These are phyloP conservation scores for Hygrophorus russula DNA, from an alignment of 768 basidiomycete species.

Conservation along the genomic window DNA sequence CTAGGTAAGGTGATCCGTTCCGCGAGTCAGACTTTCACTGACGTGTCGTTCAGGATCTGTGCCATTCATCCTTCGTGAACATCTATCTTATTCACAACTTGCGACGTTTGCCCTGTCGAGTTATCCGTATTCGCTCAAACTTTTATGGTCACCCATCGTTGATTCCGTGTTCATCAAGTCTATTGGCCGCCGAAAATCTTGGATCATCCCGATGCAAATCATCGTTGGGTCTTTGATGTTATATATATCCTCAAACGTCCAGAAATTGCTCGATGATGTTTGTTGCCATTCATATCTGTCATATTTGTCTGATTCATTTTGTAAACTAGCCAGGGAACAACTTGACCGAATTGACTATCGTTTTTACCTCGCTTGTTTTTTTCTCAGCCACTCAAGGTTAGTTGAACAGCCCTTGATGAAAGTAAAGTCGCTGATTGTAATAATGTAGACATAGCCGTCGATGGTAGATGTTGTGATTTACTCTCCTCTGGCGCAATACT, in stretches of 20 bases:
- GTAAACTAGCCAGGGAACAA: conserved; percentile 64
- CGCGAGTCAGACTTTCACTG: conserved; percentile 1
- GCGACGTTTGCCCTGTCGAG: conserved; percentile 87
- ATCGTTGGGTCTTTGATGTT: conserved; percentile 81
- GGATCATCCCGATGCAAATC: conserved; percentile 97
- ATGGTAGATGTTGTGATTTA: conserved; percentile 46
- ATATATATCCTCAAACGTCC: conserved; percentile 62
- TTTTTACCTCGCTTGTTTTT: conserved; percentile 85
- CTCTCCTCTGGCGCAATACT: neutral
- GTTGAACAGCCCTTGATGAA: conserved; percentile 9
- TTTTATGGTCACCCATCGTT: conserved; percentile 96
- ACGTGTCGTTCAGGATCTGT: conserved; percentile 58
- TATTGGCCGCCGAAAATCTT: conserved; percentile 91
- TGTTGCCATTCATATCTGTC: conserved; percentile 10
- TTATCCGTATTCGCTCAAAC: conserved; percentile 94
- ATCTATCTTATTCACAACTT: conserved; percentile 94
- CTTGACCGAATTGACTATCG: conserved; percentile 61
- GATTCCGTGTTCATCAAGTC: conserved; percentile 79
- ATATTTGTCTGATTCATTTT: conserved; percentile 9
- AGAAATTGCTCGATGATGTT: conserved; percentile 73
- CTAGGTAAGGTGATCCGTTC: conserved; percentile 39
- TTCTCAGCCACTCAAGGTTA: conserved; percentile 95
- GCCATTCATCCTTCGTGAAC: conserved; percentile 90
- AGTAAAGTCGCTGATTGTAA: conserved; percentile 10
- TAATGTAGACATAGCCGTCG: conserved; percentile 84